Percentiles rank a stretch among this genome's conserved stretches.
These are phyloP conservation scores for Escovopsis sp. DNA, from an alignment of 2,329 filamentous ascomycete species.

Conservation along the genomic window DNA sequence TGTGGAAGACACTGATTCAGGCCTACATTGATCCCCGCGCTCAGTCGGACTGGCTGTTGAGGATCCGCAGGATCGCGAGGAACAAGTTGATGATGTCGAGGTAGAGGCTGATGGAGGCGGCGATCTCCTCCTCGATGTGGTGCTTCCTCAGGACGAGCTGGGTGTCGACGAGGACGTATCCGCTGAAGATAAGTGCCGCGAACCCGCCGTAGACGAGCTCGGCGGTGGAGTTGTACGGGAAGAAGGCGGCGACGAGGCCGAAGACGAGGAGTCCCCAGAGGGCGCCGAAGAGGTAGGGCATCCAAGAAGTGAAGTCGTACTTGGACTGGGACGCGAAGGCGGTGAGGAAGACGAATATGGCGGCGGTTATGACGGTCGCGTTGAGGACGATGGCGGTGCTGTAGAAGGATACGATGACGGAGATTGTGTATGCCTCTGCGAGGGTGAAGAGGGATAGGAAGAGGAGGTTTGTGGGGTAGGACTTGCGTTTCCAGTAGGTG, in stretches of 20 bases:
- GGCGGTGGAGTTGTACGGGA: conserved; percentile 65
- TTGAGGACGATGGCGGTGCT: conserved; percentile 72
- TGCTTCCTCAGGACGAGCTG: conserved; percentile 92
- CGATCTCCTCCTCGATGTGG: conserved; percentile 96
- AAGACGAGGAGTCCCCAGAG: conserved; percentile 88
- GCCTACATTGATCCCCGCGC: not conserved
- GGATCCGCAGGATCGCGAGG: conserved; percentile 83
- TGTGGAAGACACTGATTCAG: not conserved
- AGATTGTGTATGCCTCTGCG: conserved; percentile 86
- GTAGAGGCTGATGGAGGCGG: conserved; percentile 86
- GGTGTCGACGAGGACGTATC: conserved; percentile 90
- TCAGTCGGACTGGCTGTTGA: conserved; percentile 92
- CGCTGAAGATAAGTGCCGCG: conserved; percentile 78
- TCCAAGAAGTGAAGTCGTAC: conserved; percentile 97
- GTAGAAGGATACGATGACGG: conserved; percentile 86
- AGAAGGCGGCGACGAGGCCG: conserved; percentile 82
- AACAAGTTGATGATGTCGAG: conserved; percentile 96
- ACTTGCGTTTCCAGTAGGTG: conserved; percentile 92
- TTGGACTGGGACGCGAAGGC: conserved; percentile 93
- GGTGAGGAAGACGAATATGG: conserved; percentile 65
- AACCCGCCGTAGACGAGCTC: conserved; percentile 79
- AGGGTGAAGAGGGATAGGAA: conserved; percentile 86
- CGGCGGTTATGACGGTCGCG: conserved; percentile 75
- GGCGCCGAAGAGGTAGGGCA: conserved; percentile 82
- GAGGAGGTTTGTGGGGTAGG: conserved; percentile 84